phyloP scores from a whole-genome alignment of 73 alveolate species.

The Symbiodinium pilosum region DNA sequence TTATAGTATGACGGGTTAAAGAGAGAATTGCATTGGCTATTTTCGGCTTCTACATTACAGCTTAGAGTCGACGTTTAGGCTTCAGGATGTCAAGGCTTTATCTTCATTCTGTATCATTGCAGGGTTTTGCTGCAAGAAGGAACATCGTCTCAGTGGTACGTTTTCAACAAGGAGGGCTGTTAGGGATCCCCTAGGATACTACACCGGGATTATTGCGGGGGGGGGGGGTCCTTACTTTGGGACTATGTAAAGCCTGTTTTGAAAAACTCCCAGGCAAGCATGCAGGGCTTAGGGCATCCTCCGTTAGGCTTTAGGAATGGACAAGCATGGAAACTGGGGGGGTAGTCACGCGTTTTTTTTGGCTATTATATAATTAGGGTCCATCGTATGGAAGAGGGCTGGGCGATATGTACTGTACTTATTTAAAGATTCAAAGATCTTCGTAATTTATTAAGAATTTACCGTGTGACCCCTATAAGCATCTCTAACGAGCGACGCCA shows the following conservation, averaged over 20 bases:
- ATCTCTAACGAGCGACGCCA: not conserved
- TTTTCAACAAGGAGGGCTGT: not conserved
- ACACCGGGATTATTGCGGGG: not conserved
- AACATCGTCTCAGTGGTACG: not conserved
- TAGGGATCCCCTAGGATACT: not conserved
- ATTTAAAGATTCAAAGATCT: not conserved
- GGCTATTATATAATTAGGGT: not conserved
- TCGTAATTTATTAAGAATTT: not conserved
- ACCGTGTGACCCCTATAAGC: not conserved
- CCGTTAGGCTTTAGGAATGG: constrained; percentile 4
- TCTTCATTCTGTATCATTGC: not conserved
- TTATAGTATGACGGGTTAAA: not conserved
- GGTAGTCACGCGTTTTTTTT: not conserved
- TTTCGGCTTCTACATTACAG: not conserved
- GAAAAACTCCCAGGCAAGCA: not conserved
- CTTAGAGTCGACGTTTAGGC: not conserved
- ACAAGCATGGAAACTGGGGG: not conserved
- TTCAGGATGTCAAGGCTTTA: not conserved
- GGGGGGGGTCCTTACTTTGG: not conserved
- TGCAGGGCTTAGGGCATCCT: not conserved
- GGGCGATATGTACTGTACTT: not conserved
- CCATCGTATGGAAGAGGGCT: constrained; percentile 1
- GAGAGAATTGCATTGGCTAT: too few species aligned
- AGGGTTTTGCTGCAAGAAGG: not conserved
- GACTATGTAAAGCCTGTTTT: not conserved